phyloP scores from a whole-genome alignment of 2,329 filamentous ascomycete genomes.

The Penicillium fuscoglaucum region DNA sequence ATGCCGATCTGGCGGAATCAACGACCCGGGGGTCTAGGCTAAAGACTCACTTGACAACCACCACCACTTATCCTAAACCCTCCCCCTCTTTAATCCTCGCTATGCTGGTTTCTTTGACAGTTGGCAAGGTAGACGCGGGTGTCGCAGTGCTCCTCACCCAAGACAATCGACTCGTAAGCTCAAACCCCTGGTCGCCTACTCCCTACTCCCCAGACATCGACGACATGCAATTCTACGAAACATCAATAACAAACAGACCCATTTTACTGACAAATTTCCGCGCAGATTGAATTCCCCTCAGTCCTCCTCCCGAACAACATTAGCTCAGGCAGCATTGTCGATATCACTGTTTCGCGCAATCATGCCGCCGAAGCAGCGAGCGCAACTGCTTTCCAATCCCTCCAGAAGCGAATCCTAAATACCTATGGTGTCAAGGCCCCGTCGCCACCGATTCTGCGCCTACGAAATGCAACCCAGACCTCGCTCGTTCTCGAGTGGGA shows the following conservation, averaged over 20 bases:
- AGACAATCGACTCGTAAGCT: slow-evolving; percentile 87
- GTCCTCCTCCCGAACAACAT: slow-evolving; percentile 96
- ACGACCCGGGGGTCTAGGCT: slow-evolving; percentile 12
- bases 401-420: slow-evolving; percentile 86
- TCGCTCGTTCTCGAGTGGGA: slow-evolving; percentile 98
- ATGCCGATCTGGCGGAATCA: slow-evolving; percentile 35
- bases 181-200: slow-evolving; percentile 17
- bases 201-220: slow-evolving; percentile 10
- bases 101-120: slow-evolving; percentile 96
- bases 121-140: slow-evolving; percentile 98
- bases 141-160: slow-evolving; percentile 95
- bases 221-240: slow-evolving; percentile 2
- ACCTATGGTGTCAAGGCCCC: slow-evolving; percentile 83
- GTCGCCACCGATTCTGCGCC: slow-evolving; percentile 74
- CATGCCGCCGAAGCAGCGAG: slow-evolving; percentile 72
- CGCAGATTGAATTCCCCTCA: slow-evolving; percentile 95
- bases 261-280: not conserved
- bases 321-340: slow-evolving; percentile 92
- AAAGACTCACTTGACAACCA: slow-evolving; percentile 20
- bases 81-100: slow-evolving; percentile 28
- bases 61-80: slow-evolving; percentile 8
- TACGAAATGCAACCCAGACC: slow-evolving; percentile 97
- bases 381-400: slow-evolving; percentile 71
- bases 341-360: slow-evolving; percentile 93
- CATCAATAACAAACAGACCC: not conserved